These are phyloP conservation scores for Strigomonas culicis DNA, from an alignment of 208 protist genomes.

Conservation along the genomic window DNA sequence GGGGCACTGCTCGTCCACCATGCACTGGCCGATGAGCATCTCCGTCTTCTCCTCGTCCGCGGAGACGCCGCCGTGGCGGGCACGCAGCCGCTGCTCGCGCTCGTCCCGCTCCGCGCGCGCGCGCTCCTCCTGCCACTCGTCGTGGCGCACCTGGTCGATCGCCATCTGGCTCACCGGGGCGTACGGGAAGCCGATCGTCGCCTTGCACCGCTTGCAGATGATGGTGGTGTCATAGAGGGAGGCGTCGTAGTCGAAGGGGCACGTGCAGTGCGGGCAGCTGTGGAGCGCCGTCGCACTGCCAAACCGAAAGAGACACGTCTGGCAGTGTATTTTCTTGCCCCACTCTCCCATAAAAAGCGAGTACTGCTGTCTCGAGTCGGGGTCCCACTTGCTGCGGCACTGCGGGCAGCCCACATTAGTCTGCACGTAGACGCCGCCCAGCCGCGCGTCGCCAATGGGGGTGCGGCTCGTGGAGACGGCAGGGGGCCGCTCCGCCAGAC, in stretches of 20 bases:
- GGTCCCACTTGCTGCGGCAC: conserved; percentile 67
- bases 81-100: conserved; percentile 37
- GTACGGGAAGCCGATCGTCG: conserved; percentile 75
- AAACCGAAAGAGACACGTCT: conserved; percentile 79
- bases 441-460: conserved; percentile 50
- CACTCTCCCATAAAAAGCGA: conserved; percentile 84
- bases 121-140: conserved; percentile 60
- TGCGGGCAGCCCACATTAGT: conserved; percentile 70
- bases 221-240: conserved; percentile 70
- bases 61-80: conserved; percentile 11
- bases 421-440: conserved; percentile 38
- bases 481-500: conserved; percentile 27
- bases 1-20: conserved; percentile 70
- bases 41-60: conserved; percentile 31
- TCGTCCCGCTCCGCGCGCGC: conserved; percentile 30
- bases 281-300: conserved; percentile 75
- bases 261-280: conserved; percentile 73
- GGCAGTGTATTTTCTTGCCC: conserved; percentile 80
- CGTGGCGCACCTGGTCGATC: conserved; percentile 52
- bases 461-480: conserved; percentile 71
- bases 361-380: conserved; percentile 76
- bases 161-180: conserved; percentile 75
- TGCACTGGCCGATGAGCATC: conserved; percentile 48
- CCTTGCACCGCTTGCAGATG: conserved; percentile 50
- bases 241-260: conserved; percentile 70